A percentile compares a stretch with the other conserved stretches of the same genome.
Evolutionary conservation across 2,329 filamentous ascomycete genomes (phyloP).

Genomic region (Stromatinia cepivora): DNA sequence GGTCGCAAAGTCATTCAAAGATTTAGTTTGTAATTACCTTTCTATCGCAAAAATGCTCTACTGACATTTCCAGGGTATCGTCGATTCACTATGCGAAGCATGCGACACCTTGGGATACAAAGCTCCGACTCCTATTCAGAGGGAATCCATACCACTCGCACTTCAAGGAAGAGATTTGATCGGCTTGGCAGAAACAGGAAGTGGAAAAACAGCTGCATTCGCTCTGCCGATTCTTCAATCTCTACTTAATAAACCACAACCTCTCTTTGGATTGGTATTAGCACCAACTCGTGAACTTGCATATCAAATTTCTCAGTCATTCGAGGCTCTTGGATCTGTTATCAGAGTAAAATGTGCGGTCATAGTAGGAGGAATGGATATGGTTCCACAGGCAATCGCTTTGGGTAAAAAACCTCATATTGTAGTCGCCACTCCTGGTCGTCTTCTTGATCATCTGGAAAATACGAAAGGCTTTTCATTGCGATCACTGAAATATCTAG

Average conservation of each 20-base stretch:
- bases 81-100: conserved; percentile 85
- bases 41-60: not conserved
- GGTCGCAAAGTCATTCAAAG: conserved; percentile 49
- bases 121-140: conserved; percentile 84
- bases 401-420: conserved; percentile 96
- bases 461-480: conserved; percentile 96
- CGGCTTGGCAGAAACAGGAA: conserved; percentile 91
- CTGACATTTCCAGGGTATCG: conserved; percentile 61
- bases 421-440: conserved; percentile 86
- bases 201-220: conserved; percentile 94
- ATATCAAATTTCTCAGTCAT: conserved; percentile 83
- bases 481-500: conserved; percentile 77
- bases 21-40: conserved; percentile 43
- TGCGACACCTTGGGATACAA: conserved; percentile 82
- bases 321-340: conserved; percentile 82
- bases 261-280: conserved; percentile 84
- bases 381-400: conserved; percentile 87
- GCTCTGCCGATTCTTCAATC: conserved; percentile 89
- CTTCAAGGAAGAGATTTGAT: conserved; percentile 84
- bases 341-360: conserved; percentile 86
- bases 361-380: conserved; percentile 92
- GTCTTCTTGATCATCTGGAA: conserved; percentile 87
- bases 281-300: conserved; percentile 93
- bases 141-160: conserved; percentile 77
- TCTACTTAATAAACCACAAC: conserved; percentile 82